These are phyloP conservation scores for Balamuthia mandrillaris DNA, from an alignment of 208 protist species.

Conservation along the genomic window DNA sequence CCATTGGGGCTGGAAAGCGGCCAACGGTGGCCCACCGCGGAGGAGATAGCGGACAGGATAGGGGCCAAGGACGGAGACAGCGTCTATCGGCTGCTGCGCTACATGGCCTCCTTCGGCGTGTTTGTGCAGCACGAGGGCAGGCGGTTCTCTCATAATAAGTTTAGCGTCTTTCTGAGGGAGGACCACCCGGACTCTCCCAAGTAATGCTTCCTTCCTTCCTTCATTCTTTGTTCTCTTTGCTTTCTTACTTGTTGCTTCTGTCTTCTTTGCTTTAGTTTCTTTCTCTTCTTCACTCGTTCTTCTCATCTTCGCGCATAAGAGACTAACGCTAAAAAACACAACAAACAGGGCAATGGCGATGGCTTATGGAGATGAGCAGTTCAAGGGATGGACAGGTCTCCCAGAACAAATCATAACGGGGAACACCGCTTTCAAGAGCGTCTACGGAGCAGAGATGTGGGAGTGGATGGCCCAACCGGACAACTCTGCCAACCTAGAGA, in stretches of 20 bases:
- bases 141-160: slow-evolving; percentile 1
- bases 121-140: background rate
- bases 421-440: too few species aligned
- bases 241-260: background rate
- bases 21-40: background rate
- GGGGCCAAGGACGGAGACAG: slow-evolving; percentile 5
- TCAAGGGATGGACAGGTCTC: too few species aligned
- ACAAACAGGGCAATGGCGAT: too few species aligned
- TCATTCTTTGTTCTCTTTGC: background rate
- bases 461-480: too few species aligned
- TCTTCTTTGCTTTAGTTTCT: background rate
- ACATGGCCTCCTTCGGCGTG: slow-evolving; percentile 19
- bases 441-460: too few species aligned
- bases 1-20: background rate
- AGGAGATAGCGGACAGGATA: background rate
- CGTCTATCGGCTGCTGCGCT: slow-evolving; percentile 3
- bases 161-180: background rate
- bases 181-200: slow-evolving; percentile 8
- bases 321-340: too few species aligned
- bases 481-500: too few species aligned
- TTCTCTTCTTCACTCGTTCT: background rate
- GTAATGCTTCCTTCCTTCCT: background rate
- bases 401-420: too few species aligned
- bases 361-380: too few species aligned
- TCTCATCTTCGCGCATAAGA: background rate